Base-by-base conservation (phyloP, 805 yeast species). In the Barnettozyma sucrosica region DNA sequence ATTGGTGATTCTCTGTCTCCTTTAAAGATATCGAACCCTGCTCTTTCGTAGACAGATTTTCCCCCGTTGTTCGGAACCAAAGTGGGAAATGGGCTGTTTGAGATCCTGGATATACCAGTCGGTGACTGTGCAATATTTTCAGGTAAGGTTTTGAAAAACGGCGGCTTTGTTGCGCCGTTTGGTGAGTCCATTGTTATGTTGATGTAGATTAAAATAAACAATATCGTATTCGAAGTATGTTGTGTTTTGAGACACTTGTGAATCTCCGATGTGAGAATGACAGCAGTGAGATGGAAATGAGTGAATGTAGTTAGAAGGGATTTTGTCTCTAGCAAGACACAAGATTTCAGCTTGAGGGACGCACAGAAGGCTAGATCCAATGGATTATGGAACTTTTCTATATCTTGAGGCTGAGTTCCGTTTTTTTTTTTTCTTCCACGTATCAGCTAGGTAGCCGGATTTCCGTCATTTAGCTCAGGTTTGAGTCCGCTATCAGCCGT, bases 41-140 rank as follows among this genome's bases (percentile, higher is more conserved):
- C 93, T 54, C 93, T 67, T 61, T 86, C 93, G 64, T 84, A 79
- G 2, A 85, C 93, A 2, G 89, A 82, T 55, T 74, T 73, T 56
- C 81, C 83, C 25, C 80, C 67, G 42, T 75, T 80, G 33, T 76
- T 76, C 0, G 84, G 78, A 46, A 79, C 80, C 51, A 86, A 65
- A 0, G 88, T 84, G 2, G 95, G 95, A 55, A 85, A 86, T 1
- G 74, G 70, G n/a, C 71, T 65, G 45, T 67, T 69, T 24, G 67
- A 65, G 45, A 69, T 62, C 49, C 58, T 53, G 9, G 54, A 26
- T 11, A 60, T 51, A 3, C 63, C 63, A 1, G 58, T 48, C 5
- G 64, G 63, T 0, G 62, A 53, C 19, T 51, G 48, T 0, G 59
- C 57, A 14, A 59, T 57, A 8, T 41, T 44, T 3, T 55, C 63